Base-by-base conservation (phyloP, 495 filamentous ascomycete species). In the Neurospora sp. region DNA sequence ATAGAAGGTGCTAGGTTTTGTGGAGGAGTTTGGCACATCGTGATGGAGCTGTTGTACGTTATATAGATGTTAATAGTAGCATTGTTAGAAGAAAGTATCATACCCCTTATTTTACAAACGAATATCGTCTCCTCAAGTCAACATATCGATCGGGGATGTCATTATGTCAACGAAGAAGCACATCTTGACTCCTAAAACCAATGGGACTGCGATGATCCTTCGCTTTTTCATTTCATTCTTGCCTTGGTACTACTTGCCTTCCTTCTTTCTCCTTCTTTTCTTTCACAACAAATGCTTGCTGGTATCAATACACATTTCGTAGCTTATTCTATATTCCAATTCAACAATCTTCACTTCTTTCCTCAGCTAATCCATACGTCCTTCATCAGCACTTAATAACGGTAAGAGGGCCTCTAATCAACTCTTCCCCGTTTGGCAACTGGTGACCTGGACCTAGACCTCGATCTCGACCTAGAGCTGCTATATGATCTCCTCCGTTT, bases 401-500 rank as follows among this genome's bases (percentile, higher is more conserved):
- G 10, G 69, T 39, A 39, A 23, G 18, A 39, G 70, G 35, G 8
- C 31, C 14, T 71, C 70, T 72, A 74, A 46, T 44, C 69, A 12
- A 75, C 69, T 39, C 75, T 66, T n/a, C 54, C 60, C 8, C 49
- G 44, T 41, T 76, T 76, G 7, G 72, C 70, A 9, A 72, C 71
- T 35, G 72, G 66, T 16, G 70, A 72, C 35, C 72, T 73, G 7
- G 72, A 71, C 42, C 39, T 46, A 0, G 70, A 62, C 54, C 54
- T 62, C 49, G 75, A 78, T 42, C 73, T 73, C 46, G 74, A 77
- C 71, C 77, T 72, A 23, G 77, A 78, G 16, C 71, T 72, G n/a
- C 73, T 77, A 66, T 79, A 77, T 41, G 76, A 76, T 39, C 81
- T 77, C 70, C 81, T 80, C 44, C 77, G 76, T 71, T 81, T 77